Evolutionary conservation across 1,284 basidiomycete species (phyloP).

Genomic region (Waitea zeae): DNA sequence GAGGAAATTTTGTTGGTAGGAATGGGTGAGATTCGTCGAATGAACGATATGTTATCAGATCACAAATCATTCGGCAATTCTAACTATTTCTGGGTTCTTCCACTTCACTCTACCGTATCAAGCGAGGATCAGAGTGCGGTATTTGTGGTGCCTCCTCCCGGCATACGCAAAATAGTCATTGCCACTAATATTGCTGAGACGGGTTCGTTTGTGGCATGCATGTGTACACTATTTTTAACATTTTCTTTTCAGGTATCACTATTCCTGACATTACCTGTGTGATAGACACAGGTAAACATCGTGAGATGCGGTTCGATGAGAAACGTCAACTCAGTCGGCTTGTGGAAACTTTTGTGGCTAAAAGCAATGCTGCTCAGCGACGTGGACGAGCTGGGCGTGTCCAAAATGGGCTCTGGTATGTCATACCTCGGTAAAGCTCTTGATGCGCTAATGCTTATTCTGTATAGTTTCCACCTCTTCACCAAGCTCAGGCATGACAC

Average conservation of each 20-base stretch:
- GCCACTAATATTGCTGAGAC: conserved; percentile 67
- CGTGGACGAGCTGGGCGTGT: conserved; percentile 89
- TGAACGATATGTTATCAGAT: conserved; percentile 70
- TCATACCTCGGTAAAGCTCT: conserved; percentile 42
- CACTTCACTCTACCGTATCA: conserved; percentile 87
- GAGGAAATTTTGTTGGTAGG: conserved; percentile 34
- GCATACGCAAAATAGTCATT: conserved; percentile 84
- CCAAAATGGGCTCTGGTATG: conserved; percentile 80
- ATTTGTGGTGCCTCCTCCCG: conserved; percentile 72
- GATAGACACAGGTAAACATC: conserved; percentile 90
- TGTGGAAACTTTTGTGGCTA: conserved; percentile 85
- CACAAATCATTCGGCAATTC: conserved; percentile 62
- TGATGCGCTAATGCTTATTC: too few relatives aligned
- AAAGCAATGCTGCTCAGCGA: conserved; percentile 87
- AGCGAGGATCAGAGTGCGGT: conserved; percentile 84
- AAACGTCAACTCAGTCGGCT: conserved; percentile 92
- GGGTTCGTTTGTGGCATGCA: conserved; percentile 91
- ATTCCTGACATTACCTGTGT: conserved; percentile 98
- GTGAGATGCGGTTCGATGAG: conserved; percentile 93
- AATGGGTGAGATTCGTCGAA: conserved; percentile 77
- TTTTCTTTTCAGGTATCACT: conserved; percentile 51
- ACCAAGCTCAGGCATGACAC: neutral
- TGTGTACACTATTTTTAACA: conserved; percentile 43
- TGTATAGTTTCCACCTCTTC: conserved; percentile 1
- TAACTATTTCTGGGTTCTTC: conserved; percentile 62